Evolutionary conservation across 2,329 filamentous ascomycete species (phyloP).

Genomic region (Sporothrix curviconia): DNA sequence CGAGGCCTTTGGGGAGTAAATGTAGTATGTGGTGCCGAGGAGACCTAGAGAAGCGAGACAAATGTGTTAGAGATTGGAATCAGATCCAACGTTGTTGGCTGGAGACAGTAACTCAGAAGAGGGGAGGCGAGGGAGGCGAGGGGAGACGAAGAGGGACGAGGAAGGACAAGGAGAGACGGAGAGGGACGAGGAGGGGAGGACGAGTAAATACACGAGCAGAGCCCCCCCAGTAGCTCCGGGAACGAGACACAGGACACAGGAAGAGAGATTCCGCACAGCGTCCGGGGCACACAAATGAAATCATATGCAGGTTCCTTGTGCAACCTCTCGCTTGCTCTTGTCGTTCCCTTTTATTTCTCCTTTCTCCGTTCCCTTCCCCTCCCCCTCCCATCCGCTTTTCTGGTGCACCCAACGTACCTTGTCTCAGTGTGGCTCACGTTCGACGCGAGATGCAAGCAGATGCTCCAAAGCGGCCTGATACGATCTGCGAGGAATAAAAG

Average conservation of each 20-base stretch:
- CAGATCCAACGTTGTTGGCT: no score
- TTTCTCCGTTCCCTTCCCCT: background rate
- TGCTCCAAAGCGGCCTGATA: no score
- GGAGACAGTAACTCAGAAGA: no score
- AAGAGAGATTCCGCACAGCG: background rate
- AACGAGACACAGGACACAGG: background rate
- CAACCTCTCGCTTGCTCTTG: background rate
- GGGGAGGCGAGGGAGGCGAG: no score
- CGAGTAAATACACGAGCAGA: no score
- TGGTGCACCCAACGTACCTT: background rate
- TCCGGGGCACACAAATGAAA: background rate
- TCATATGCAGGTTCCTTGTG: background rate
- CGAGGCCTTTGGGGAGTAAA: background rate
- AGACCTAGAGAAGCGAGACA: background rate
- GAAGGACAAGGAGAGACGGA: background rate
- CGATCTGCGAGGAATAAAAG: no score
- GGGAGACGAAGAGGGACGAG: background rate
- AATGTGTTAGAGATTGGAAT: no score
- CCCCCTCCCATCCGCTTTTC: no score
- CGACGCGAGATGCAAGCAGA: background rate
- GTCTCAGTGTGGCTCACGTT: background rate
- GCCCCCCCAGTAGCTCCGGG: no score
- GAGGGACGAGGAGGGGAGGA: background rate
- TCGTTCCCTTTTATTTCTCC: background rate
- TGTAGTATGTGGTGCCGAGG: background rate